Evolutionary conservation across 805 yeast genomes (phyloP), one percentile per base, ranked within the genome.

Genomic region (Wickerhamomyces alni): DNA sequence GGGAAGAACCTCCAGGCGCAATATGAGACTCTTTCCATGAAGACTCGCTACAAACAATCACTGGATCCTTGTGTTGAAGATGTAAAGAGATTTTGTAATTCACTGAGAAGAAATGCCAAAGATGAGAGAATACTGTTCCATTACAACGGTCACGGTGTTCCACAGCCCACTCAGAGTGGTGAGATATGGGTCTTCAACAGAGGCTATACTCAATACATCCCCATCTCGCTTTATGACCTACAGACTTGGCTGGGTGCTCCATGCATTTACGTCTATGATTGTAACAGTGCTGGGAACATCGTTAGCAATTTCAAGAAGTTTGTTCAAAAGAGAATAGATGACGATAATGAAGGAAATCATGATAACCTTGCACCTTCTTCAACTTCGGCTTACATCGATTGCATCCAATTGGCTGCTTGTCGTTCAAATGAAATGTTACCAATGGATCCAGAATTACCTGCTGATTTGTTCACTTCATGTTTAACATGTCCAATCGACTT

Each of bases 171-270:
- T 0, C 80, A 87, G 27, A 78, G 89, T 34, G 99, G 99, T 18
- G 99, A 93, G 57, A 87, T 93, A 21, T 93, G 99, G 99, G 98
- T 93, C 10, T 93, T 93, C 66, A 93, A 93, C 61, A 70, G 97
- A 49, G 96, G 96, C 2, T 93, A 89, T 59, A 93, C 99, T 1
- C 99, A 93, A 63, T 93, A 93, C 59, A 93, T 93, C 42, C 99
- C 99, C 1, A 93, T 93, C 2, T 86, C 96, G 9, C 64, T 93
- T n/a, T 88, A 86, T 60, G 99, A 93, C 55, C 67, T 93, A 35
- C 99, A 93, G 54, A 82, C 94, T 4, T 93, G 99, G 99, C 67
- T 93, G 10, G 99, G 99, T 9, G 97, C 97, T 1, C 99, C 99
- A 0, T 91, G 95, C 39, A 84, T 93, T 16, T 89, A 84, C 61